A percentile compares a stretch with the other conserved stretches of the same genome.
These are phyloP conservation scores for Secale cereale DNA, from an alignment of 176 grass and related monocot genomes.

Conservation along the genomic window DNA sequence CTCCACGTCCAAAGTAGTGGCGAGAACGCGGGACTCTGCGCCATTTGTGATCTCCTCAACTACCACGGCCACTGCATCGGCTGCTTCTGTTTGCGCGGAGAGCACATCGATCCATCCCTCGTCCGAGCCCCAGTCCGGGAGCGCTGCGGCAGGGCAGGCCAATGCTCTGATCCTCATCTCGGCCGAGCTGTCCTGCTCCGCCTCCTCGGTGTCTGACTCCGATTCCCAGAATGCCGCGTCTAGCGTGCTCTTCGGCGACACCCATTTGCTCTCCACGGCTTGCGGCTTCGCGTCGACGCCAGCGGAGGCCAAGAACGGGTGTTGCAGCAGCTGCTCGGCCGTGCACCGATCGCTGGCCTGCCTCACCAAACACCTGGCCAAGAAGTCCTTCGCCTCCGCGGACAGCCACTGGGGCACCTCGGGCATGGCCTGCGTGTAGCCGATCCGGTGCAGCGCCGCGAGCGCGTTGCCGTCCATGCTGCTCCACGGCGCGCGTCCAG, in stretches of 20 bases:
- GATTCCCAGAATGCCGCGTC: background rate
- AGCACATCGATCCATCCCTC: background rate
- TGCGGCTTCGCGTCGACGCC: background rate
- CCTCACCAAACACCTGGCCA: conserved; percentile 9
- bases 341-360: conserved; percentile 19
- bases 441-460: conserved; percentile 35
- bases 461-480: conserved; percentile 11
- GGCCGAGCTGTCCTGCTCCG: background rate
- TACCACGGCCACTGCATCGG: too few relatives aligned
- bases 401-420: conserved; percentile 36
- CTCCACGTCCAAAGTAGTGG: background rate
- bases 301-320: background rate
- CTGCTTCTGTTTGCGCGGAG: too few relatives aligned
- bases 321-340: conserved; percentile 39
- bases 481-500: conserved; percentile 38
- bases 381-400: conserved; percentile 39
- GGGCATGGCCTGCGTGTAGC: conserved; percentile 30
- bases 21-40: too few relatives aligned
- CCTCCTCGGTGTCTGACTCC: background rate
- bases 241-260: background rate
- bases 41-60: too few relatives aligned
- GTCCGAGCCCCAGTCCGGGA: background rate
- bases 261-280: background rate
- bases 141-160: background rate
- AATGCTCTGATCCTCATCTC: background rate